Evolutionary conservation across 2,329 filamentous ascomycete species (phyloP), one percentile per base, ranked within the genome.

Genomic region (Colletotrichum horii): DNA sequence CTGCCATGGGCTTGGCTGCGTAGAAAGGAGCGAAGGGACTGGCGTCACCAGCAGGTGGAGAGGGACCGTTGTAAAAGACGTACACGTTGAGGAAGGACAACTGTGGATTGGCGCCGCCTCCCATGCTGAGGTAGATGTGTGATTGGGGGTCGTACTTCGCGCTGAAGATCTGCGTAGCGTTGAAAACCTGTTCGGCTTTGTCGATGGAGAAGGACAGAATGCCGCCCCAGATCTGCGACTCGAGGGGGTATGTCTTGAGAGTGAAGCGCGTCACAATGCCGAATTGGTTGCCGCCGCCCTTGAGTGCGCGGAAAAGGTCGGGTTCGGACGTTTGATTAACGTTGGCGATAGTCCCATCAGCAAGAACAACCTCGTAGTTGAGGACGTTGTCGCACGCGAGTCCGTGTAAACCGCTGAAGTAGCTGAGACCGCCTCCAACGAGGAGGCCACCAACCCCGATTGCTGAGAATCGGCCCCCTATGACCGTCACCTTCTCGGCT

Each of bases 361-460:
- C 84, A 1, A 87, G 82, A 6, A 89, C 88, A 81, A 92, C 83
- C 78, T 91, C 86, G 74, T 83, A 89, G 71, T 86, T 85, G 32
- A 85, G 72, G 22, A 91, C 83, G 28, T 64, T 64, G 84, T 88
- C 78, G 89, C 89, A 74, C 89, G 83, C 15, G 85, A 84, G 38
- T 85, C 87, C 80, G 91, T 82, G 77, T 89, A 90, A 66, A 87
- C 83, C 89, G 80, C 91, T 85, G 26, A 89, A 91, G 62, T 92
- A 90, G 8, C 89, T 76, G 34, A 87, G 85, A 9, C 88, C 88
- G n/a, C 85, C 85, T 8, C 58, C 58, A 30, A 61, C 58, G 28
- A 61, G 58, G 0, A 61, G 58, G 8, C 58, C 58, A 7, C 58
- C 58, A 5, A 89, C 86, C 26, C 87, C 86, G 26, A 87, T 84